Conservation (phyloP, 1,284 basidiomycete species). For the Marasmius sp. region DNA sequence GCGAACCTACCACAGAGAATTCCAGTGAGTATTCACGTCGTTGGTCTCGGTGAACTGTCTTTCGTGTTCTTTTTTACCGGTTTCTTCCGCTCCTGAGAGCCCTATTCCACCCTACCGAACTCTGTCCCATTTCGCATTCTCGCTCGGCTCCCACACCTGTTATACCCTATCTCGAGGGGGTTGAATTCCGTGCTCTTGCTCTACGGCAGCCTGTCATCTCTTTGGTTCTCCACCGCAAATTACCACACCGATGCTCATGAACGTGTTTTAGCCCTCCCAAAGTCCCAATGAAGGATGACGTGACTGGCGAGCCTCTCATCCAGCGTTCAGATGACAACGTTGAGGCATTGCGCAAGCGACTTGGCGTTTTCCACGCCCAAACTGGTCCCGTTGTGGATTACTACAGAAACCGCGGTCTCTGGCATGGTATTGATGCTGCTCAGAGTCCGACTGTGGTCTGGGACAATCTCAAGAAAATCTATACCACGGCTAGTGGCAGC, state of each 20-base stretch:
- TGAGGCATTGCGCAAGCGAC: slow-evolving; percentile 89
- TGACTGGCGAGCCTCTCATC: slow-evolving; percentile 93
- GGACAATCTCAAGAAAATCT: slow-evolving; percentile 75
- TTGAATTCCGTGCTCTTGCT: background rate
- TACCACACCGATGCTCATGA: background rate
- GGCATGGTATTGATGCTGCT: slow-evolving; percentile 90
- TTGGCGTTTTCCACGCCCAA: slow-evolving; percentile 86
- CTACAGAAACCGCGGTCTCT: slow-evolving; percentile 90
- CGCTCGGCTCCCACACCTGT: background rate
- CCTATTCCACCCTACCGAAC: background rate
- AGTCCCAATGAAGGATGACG: slow-evolving; percentile 91
- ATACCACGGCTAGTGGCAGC: slow-evolving; percentile 29
- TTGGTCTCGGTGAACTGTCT: background rate
- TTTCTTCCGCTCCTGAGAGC: background rate
- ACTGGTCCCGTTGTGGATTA: slow-evolving; percentile 97
- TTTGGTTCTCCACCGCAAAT: background rate
- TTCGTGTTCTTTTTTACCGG: background rate
- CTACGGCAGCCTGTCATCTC: slow-evolving; percentile 1
- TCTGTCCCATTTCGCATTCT: background rate
- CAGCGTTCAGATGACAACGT: slow-evolving; percentile 93
- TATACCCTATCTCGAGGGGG: background rate
- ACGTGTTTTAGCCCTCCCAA: slow-evolving; percentile 79
- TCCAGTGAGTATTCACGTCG: slow-evolving; percentile 65
- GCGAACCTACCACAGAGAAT: slow-evolving; percentile 93
- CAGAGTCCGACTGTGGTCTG: slow-evolving; percentile 92